A percentile compares a stretch with the other conserved stretches of the same genome.
Conservation (phyloP, 1,284 basidiomycete species). For the Pholiota adiposa region DNA sequence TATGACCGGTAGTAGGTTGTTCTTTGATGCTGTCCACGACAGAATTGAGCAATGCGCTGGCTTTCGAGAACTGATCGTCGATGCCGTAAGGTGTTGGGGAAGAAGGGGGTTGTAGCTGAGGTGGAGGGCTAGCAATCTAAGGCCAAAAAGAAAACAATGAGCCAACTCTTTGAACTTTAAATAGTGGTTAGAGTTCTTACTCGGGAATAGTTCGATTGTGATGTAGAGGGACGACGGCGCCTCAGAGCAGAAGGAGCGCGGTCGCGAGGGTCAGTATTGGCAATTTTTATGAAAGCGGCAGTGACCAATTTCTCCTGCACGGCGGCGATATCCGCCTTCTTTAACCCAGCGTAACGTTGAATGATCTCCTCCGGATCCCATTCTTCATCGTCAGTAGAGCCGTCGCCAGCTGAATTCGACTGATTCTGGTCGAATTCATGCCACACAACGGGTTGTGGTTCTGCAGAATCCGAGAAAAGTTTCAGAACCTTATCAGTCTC, state of each 20-base stretch:
- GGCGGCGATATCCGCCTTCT: constrained; percentile 65
- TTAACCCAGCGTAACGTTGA: constrained; percentile 64
- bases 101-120: constrained; percentile 43
- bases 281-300: constrained; percentile 59
- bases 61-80: constrained; percentile 56
- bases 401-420: constrained; percentile 47
- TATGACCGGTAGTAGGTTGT: constrained; percentile 35
- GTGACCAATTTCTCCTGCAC: constrained; percentile 76
- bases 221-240: constrained; percentile 76
- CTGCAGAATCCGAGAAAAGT: constrained; percentile 48
- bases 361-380: constrained; percentile 69
- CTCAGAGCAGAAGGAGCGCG: constrained; percentile 64
- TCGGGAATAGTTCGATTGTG: constrained; percentile 74
- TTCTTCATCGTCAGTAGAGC: constrained; percentile 53
- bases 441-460: constrained; percentile 24
- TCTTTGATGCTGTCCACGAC: constrained; percentile 69
- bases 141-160: constrained; percentile 8
- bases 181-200: constrained; percentile 41
- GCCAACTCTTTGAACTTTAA: constrained; percentile 7
- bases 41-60: constrained; percentile 67
- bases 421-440: constrained; percentile 39
- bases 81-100: constrained; percentile 34
- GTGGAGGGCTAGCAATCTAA: constrained; percentile 63
- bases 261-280: constrained; percentile 57
- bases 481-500: constrained; percentile 56